Base-by-base conservation (phyloP, 179 eudicot genomes). In the Silene coronaria region DNA sequence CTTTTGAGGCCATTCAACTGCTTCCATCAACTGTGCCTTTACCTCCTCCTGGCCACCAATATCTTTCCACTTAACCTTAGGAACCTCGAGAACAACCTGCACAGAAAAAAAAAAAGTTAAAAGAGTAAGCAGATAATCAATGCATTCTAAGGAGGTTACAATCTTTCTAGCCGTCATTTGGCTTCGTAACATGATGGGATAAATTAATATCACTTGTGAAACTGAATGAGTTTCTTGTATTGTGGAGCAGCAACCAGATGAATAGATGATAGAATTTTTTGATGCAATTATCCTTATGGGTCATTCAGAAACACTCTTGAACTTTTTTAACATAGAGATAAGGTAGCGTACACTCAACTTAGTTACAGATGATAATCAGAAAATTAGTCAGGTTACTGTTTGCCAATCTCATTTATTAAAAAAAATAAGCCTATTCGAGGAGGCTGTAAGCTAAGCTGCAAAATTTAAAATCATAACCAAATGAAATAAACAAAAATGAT, bases 1-100 rank as follows among this genome's bases (percentile, higher is more conserved):
- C 81, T 88, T 95, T 82, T 89, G 99, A 53, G 97, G 99, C 99
- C 99, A 95, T 78, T 85, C 89, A 61, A 95, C 96, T 62, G 97
- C 97, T 87, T 95, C 97, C 89, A 86, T 92, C 19, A 92, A 76
- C 76, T 95, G 97, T 82, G 82, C 83, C 85, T 95, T 95, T 19
- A 88, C 91, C 89, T 92, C 99, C 76, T 80, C 82, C 58, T 95
- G 99, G 11, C 99, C 99, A 38, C 99, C 99, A 3, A 26, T 22
- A 24, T 23, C 28, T 61, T 22, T 91, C 99, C 99, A 95, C 51
- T 84, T 84, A 75, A 92, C 91, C 85, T 84, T 92, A 0, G 99
- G 99, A 57, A 95, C 85, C 88, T 95, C 97, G 59, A 95, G 96
- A 80, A 85, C 86, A 30, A 92, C 90, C 99, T 95, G 65, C 57